Evolutionary conservation across 176 grass and related monocot genomes (phyloP).

Genomic region (Bothriochloa decipiens): DNA sequence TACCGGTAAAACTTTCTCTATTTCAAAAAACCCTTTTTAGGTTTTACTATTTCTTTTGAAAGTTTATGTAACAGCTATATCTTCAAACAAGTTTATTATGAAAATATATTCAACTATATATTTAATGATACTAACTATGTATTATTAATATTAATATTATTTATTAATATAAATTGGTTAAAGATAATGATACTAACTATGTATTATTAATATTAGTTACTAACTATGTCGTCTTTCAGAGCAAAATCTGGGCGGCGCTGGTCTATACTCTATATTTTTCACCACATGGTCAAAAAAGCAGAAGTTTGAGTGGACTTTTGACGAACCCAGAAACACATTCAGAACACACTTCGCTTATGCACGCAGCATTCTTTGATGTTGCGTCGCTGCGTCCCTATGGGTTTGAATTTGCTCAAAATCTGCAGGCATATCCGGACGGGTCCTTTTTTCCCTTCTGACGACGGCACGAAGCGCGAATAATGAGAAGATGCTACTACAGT

Average conservation of each 20-base stretch:
- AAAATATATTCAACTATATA: too few species aligned
- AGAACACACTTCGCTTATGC: background rate
- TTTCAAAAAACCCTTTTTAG: too few species aligned
- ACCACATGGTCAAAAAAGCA: background rate
- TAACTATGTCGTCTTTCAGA: background rate
- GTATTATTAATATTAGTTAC: too few species aligned
- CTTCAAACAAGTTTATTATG: too few species aligned
- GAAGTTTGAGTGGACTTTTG: background rate
- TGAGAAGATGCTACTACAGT: slow-evolving; percentile 1
- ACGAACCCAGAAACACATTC: background rate
- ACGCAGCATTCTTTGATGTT: background rate
- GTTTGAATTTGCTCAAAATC: background rate
- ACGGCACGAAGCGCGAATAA: background rate
- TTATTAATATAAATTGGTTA: too few species aligned
- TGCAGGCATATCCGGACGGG: background rate
- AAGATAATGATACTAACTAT: too few species aligned
- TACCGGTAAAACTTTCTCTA: too few species aligned
- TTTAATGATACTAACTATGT: too few species aligned
- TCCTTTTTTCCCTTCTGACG: background rate
- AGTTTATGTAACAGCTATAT: too few species aligned
- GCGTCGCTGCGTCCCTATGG: background rate
- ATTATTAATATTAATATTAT: too few species aligned
- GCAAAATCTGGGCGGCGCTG: background rate
- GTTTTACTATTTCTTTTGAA: too few species aligned
- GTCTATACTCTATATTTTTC: too few species aligned